These are phyloP conservation scores for Hemileccinum rubropunctum DNA, from an alignment of 768 basidiomycete species.

Conservation along the genomic window DNA sequence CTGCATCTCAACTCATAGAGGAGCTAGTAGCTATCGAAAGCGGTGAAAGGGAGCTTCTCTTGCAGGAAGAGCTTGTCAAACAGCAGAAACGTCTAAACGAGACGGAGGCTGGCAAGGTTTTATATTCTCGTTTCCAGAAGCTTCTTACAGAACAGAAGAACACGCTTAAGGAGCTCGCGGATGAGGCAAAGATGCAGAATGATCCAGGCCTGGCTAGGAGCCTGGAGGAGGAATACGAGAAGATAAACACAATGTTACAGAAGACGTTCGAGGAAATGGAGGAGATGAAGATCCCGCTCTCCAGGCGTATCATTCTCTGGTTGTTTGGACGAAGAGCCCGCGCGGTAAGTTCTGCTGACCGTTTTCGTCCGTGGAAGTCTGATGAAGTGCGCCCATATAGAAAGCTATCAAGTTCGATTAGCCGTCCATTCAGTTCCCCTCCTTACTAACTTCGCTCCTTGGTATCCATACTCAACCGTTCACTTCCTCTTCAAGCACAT, in stretches of 20 bases:
- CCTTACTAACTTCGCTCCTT: background rate
- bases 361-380: background rate
- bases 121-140: slow-evolving; percentile 16
- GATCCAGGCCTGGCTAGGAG: slow-evolving; percentile 9
- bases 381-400: background rate
- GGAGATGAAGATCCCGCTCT: slow-evolving; percentile 15
- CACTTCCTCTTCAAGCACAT: too few species aligned
- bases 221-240: slow-evolving; percentile 13
- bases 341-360: slow-evolving; percentile 1
- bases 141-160: slow-evolving; percentile 18
- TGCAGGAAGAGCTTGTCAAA: slow-evolving; percentile 20
- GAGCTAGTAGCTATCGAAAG: background rate
- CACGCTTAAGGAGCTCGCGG: slow-evolving; percentile 13
- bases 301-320: slow-evolving; percentile 9
- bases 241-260: slow-evolving; percentile 6
- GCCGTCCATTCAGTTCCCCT: background rate
- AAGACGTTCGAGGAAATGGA: slow-evolving; percentile 22
- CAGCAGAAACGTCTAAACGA: slow-evolving; percentile 17
- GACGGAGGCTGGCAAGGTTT: slow-evolving; percentile 19
- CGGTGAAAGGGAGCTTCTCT: background rate
- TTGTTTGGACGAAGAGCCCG: slow-evolving; percentile 8
- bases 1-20: background rate
- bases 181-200: slow-evolving; percentile 14
- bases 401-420: slow-evolving; percentile 1
- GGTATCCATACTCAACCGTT: too few species aligned